Conservation (phyloP, 208 protist genomes). For the Novymonas esmeraldas region DNA sequence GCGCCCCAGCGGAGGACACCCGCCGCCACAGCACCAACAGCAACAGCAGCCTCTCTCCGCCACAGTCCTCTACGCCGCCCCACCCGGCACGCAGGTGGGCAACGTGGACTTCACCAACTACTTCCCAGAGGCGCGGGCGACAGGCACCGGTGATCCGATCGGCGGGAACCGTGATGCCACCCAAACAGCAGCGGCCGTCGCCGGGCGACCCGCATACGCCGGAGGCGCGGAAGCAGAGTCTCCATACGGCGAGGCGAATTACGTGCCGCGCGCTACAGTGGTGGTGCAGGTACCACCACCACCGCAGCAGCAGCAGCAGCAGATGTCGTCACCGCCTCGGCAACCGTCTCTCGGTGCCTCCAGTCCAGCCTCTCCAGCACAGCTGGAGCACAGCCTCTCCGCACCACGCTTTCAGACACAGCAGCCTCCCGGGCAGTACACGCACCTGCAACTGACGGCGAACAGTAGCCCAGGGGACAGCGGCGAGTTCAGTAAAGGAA, state of each 20-base stretch:
- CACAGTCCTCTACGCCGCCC: conserved; percentile 18
- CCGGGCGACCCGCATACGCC: not conserved
- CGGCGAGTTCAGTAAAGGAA: not conserved
- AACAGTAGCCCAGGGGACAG: not conserved
- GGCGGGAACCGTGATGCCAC: not conserved
- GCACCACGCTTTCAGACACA: not conserved
- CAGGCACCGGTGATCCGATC: not conserved
- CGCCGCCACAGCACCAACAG: not conserved
- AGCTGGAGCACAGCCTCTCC: no score
- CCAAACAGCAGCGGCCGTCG: not conserved
- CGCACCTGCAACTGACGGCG: not conserved
- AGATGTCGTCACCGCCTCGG: not conserved
- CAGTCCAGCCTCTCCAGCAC: no score
- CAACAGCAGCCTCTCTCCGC: not conserved
- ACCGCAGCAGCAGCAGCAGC: conserved; percentile 2
- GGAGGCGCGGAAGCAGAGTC: not conserved
- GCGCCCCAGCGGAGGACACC: not conserved
- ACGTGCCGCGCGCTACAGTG: conserved; percentile 1
- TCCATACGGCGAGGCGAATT: conserved; percentile 26
- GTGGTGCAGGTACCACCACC: no score
- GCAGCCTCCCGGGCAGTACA: not conserved
- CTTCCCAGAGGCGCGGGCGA: conserved; percentile 24
- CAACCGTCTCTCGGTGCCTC: no score
- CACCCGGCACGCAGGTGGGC: not conserved
- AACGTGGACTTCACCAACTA: not conserved